Conservation (phyloP, 2,329 filamentous ascomycete genomes). For the Aspergillus fischeri region DNA sequence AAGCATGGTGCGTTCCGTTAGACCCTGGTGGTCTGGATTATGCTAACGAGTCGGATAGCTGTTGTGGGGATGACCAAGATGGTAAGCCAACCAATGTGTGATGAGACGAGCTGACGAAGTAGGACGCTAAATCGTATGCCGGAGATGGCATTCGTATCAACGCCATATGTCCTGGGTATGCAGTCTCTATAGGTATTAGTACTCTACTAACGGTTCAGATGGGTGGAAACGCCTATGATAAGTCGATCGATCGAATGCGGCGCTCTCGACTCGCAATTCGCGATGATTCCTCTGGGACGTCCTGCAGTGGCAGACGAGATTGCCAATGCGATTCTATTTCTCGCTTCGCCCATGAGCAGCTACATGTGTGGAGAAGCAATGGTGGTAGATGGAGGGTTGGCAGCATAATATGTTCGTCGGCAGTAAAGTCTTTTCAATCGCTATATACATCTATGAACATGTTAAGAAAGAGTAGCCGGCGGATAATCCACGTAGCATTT, state of each 20-base stretch:
- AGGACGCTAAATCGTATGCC: constrained; percentile 48
- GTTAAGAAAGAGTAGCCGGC: constrained; percentile 5
- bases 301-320: constrained; percentile 51
- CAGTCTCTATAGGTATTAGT: constrained; percentile 9
- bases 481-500: constrained; percentile 30
- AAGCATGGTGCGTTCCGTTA: constrained; percentile 19
- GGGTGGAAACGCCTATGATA: constrained; percentile 23
- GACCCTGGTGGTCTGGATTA: neutral
- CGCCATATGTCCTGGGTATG: constrained; percentile 52
- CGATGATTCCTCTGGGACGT: constrained; percentile 46
- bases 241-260: constrained; percentile 10
- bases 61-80: constrained; percentile 22
- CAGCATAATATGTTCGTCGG: constrained; percentile 9
- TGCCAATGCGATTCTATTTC: constrained; percentile 48
- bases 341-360: constrained; percentile 40
- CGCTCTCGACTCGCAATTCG: constrained; percentile 33
- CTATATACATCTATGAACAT: constrained; percentile 9
- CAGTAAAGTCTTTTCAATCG: neutral
- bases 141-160: constrained; percentile 54
- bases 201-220: constrained; percentile 6
- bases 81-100: constrained; percentile 5
- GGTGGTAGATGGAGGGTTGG: constrained; percentile 26
- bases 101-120: constrained; percentile 2
- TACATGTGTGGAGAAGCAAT: constrained; percentile 40
- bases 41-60: constrained; percentile 10